phyloP scores from a whole-genome alignment of 2,329 filamentous ascomycete species.

The Zopfia rhizophila region DNA sequence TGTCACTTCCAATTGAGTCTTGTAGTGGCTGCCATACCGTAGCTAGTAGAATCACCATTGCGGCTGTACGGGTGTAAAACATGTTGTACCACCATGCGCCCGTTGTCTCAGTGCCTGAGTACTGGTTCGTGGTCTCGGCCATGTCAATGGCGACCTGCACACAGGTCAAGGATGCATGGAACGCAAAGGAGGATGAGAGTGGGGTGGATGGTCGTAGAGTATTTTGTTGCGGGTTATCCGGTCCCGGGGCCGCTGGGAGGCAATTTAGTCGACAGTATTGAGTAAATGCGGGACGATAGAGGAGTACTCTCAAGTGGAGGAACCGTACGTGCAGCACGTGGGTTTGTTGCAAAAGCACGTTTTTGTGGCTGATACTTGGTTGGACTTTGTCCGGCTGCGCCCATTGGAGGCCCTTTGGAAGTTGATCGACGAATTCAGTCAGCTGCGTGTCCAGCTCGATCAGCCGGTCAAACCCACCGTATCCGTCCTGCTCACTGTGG shows the following conservation, averaged over 20 bases:
- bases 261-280: slow-evolving; percentile 1
- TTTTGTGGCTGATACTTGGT: too few species aligned
- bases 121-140: too few species aligned
- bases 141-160: too few species aligned
- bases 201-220: too few species aligned
- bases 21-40: slow-evolving; percentile 8
- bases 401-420: too few species aligned
- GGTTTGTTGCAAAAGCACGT: slow-evolving; percentile 11
- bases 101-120: slow-evolving; percentile 12
- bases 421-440: too few species aligned
- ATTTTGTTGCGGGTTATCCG: too few species aligned
- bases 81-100: slow-evolving; percentile 25
- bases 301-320: slow-evolving; percentile 12
- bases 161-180: too few species aligned
- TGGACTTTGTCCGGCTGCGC: too few species aligned
- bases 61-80: slow-evolving; percentile 19
- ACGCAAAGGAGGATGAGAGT: too few species aligned
- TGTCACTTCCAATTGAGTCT: slow-evolving; percentile 5
- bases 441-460: background rate
- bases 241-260: slow-evolving; percentile 3
- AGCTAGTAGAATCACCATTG: slow-evolving; percentile 16
- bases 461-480: background rate
- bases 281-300: slow-evolving; percentile 7
- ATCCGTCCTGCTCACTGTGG: background rate
- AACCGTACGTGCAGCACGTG: slow-evolving; percentile 19